Percentiles rank a stretch among this genome's conserved stretches.
phyloP scores from a whole-genome alignment of 139 green algal species.

The Trebouxia sp. region DNA sequence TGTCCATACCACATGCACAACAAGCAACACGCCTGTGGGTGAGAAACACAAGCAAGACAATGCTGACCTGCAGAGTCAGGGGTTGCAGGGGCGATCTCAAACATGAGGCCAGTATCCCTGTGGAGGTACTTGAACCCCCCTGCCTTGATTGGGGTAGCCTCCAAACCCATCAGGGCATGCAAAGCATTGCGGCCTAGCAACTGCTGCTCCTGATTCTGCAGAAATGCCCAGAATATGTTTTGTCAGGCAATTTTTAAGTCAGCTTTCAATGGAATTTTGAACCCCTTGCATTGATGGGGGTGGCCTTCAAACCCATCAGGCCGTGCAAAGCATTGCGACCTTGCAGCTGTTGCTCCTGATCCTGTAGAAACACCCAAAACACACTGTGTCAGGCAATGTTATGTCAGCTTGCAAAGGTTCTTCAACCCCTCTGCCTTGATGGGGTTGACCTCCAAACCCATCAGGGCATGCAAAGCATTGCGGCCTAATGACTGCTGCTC shows the following conservation, averaged over 20 bases:
- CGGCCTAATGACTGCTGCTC: background rate
- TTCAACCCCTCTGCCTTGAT: conserved; percentile 32
- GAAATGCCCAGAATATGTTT: too few relatives aligned
- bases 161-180: conserved; percentile 39
- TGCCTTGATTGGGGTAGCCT: conserved; percentile 22
- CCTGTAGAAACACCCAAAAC: background rate
- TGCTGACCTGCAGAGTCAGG: too few relatives aligned
- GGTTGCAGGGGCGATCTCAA: conserved; percentile 38
- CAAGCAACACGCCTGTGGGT: too few relatives aligned
- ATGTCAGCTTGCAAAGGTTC: conserved; percentile 32
- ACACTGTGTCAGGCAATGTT: background rate
- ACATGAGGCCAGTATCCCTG: conserved; percentile 28
- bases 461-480: conserved; percentile 38
- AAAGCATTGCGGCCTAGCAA: conserved; percentile 27
- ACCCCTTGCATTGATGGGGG: conserved; percentile 12
- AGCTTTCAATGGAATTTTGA: background rate
- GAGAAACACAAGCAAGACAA: too few relatives aligned
- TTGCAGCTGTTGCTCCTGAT: background rate
- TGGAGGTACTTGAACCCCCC: conserved; percentile 43
- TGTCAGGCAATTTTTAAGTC: background rate
- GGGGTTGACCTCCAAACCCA: conserved; percentile 35
- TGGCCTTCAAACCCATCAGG: conserved; percentile 38
- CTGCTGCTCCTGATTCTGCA: background rate
- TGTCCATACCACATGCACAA: too few relatives aligned
- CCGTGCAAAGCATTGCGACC: conserved; percentile 19